These are phyloP conservation scores for Fusarium anguioides DNA, from an alignment of 2,329 filamentous ascomycete species.

Conservation along the genomic window DNA sequence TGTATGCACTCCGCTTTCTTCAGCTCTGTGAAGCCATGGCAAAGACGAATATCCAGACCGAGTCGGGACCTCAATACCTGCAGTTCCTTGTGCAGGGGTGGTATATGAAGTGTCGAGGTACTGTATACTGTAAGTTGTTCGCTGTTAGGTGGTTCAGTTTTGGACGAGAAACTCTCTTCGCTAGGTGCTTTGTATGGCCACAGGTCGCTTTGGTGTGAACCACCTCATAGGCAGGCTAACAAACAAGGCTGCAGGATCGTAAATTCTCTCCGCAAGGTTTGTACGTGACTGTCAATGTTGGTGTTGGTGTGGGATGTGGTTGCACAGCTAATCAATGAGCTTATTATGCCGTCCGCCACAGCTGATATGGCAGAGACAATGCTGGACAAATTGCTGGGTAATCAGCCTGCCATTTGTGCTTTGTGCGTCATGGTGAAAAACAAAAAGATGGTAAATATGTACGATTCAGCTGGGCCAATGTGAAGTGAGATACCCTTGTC, in stretches of 20 bases:
- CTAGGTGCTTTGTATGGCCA: constrained; percentile 19
- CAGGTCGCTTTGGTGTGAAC: constrained; percentile 26
- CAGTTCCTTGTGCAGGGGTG: constrained; percentile 18
- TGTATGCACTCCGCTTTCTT: constrained; percentile 17
- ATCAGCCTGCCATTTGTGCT: constrained; percentile 26
- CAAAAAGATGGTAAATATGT: constrained; percentile 6
- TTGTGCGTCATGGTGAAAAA: constrained; percentile 27
- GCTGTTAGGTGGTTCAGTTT: constrained; percentile 20
- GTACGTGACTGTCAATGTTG: constrained; percentile 16
- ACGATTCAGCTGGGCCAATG: constrained; percentile 9
- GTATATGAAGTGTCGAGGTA: constrained; percentile 4
- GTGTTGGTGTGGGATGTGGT: constrained; percentile 32
- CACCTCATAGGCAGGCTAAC: constrained; percentile 5
- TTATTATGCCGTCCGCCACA: constrained; percentile 38
- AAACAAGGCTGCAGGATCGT: constrained; percentile 30
- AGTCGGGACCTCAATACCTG: constrained; percentile 20
- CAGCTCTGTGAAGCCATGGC: constrained; percentile 5
- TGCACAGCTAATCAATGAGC: constrained; percentile 26
- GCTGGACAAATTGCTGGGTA: constrained; percentile 24
- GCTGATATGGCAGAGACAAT: constrained; percentile 20
- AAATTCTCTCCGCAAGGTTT: constrained; percentile 14
- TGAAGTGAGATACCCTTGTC: constrained; percentile 8
- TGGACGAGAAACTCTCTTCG: constrained; percentile 15
- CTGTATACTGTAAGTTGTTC: constrained; percentile 9
- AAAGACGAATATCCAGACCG: constrained; percentile 10